Evolutionary conservation across 1,284 basidiomycete genomes (phyloP).

Genomic region (Leccinum pseudoinsigne): DNA sequence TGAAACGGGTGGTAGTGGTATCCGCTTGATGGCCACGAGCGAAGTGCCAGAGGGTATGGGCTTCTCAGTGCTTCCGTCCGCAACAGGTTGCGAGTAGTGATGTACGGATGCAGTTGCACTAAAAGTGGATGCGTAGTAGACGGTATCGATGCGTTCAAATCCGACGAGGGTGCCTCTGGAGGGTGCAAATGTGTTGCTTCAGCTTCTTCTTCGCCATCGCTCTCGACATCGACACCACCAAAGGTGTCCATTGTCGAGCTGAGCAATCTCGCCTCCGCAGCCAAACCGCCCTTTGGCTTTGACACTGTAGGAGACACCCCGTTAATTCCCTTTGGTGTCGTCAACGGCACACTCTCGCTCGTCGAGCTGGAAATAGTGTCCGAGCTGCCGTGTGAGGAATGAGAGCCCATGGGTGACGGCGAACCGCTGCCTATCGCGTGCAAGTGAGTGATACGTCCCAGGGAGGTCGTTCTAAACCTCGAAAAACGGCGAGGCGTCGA

Average conservation of each 20-base stretch:
- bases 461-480: conserved; percentile 31
- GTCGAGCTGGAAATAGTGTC: conserved; percentile 26
- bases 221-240: conserved; percentile 33
- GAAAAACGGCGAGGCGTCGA: conserved; percentile 28
- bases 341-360: conserved; percentile 20
- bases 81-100: conserved; percentile 51
- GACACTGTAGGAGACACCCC: conserved; percentile 1
- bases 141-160: neutral
- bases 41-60: conserved; percentile 29
- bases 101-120: conserved; percentile 61
- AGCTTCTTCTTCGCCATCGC: conserved; percentile 11
- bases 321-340: conserved; percentile 22
- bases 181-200: neutral
- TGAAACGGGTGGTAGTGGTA: conserved; percentile 52
- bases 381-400: conserved; percentile 26
- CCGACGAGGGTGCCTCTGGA: conserved; percentile 34
- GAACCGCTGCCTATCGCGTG: conserved; percentile 15
- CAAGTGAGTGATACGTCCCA: conserved; percentile 29
- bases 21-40: conserved; percentile 71
- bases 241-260: conserved; percentile 40
- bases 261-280: conserved; percentile 29
- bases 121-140: conserved; percentile 41
- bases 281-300: conserved; percentile 41
- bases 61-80: conserved; percentile 31
- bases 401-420: conserved; percentile 24